A percentile compares a stretch with the other conserved stretches of the same genome.
Conservation (phyloP, 2,329 filamentous ascomycete genomes). For the Westerdykella sp. region DNA sequence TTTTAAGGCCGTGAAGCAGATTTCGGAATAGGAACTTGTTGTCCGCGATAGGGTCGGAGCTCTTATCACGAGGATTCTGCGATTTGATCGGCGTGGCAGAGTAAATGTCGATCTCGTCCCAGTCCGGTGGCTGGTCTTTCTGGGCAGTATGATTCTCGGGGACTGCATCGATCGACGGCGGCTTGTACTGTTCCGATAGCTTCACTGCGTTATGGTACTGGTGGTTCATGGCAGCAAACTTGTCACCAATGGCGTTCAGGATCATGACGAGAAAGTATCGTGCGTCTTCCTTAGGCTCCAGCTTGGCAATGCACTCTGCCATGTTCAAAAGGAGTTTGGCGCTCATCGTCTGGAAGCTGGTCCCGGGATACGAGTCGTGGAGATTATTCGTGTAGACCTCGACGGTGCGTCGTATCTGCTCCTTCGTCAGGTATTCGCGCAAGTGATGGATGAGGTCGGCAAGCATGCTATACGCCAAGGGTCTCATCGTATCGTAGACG, state of each 20-base stretch:
- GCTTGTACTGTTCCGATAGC: slow-evolving; percentile 69
- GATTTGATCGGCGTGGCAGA: slow-evolving; percentile 94
- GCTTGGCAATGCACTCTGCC: slow-evolving; percentile 93
- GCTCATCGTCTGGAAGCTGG: slow-evolving; percentile 99
- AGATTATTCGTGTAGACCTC: slow-evolving; percentile 96
- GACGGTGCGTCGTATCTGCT: slow-evolving; percentile 91
- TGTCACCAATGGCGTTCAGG: slow-evolving; percentile 93
- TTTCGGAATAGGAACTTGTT: slow-evolving; percentile 99
- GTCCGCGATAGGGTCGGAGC: slow-evolving; percentile 83
- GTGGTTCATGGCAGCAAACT: slow-evolving; percentile 96
- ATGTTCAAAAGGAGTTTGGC: slow-evolving; percentile 95
- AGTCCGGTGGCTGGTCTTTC: slow-evolving; percentile 73
- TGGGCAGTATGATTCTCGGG: slow-evolving; percentile 81
- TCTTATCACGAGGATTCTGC: slow-evolving; percentile 81
- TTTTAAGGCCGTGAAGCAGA: slow-evolving; percentile 89
- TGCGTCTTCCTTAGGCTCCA: slow-evolving; percentile 88
- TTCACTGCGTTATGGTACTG: slow-evolving; percentile 95
- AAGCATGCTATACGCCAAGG: slow-evolving; percentile 95
- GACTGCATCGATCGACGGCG: slow-evolving; percentile 57
- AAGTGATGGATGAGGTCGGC: slow-evolving; percentile 97
- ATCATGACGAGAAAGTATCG: slow-evolving; percentile 97
- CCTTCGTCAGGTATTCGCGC: slow-evolving; percentile 75
- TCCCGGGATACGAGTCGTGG: slow-evolving; percentile 92
- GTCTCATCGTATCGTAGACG: slow-evolving; percentile 93
- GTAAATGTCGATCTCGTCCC: slow-evolving; percentile 98